phyloP scores from a whole-genome alignment of 2,329 filamentous ascomycete genomes.

The Talaromyces sp. region DNA sequence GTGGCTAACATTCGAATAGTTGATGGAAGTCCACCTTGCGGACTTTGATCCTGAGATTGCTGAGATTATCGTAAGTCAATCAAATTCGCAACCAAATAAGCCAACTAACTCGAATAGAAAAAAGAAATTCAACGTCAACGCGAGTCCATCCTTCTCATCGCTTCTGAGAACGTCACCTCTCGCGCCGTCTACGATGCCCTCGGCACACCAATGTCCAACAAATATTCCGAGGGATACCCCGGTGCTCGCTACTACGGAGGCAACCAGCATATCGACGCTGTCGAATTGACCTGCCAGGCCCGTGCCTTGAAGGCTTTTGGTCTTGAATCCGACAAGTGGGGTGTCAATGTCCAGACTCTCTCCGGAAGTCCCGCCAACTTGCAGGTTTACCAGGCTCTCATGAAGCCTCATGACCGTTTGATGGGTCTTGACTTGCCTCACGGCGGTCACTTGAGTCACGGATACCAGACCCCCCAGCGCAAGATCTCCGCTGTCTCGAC shows the following conservation, averaged over 20 bases:
- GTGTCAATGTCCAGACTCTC: constrained; percentile 96
- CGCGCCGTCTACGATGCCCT: constrained; percentile 97
- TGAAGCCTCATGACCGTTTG: constrained; percentile 87
- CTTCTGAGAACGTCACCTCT: constrained; percentile 98
- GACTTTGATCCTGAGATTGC: constrained; percentile 93
- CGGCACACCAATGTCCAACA: constrained; percentile 94
- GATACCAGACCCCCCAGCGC: constrained; percentile 90
- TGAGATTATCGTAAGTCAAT: constrained; percentile 78
- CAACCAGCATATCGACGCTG: constrained; percentile 97
- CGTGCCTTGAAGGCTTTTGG: constrained; percentile 90
- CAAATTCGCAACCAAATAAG: too few species aligned
- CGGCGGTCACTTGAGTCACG: constrained; percentile 92
- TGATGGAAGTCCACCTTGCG: constrained; percentile 92
- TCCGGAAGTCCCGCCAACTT: constrained; percentile 93
- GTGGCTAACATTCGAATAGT: constrained; percentile 50
- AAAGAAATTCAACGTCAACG: constrained; percentile 94
- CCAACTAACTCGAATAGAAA: constrained; percentile 54
- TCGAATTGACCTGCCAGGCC: constrained; percentile 91
- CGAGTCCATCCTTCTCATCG: constrained; percentile 97
- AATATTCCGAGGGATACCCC: constrained; percentile 98
- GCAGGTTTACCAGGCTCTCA: constrained; percentile 94
- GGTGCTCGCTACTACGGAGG: constrained; percentile 98
- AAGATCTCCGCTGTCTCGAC: constrained; percentile 98
- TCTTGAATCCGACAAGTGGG: constrained; percentile 84
- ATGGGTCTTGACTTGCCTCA: constrained; percentile 98